Base-by-base conservation (phyloP, 352 stramenopile species). In the Phytopythium sindhum region DNA sequence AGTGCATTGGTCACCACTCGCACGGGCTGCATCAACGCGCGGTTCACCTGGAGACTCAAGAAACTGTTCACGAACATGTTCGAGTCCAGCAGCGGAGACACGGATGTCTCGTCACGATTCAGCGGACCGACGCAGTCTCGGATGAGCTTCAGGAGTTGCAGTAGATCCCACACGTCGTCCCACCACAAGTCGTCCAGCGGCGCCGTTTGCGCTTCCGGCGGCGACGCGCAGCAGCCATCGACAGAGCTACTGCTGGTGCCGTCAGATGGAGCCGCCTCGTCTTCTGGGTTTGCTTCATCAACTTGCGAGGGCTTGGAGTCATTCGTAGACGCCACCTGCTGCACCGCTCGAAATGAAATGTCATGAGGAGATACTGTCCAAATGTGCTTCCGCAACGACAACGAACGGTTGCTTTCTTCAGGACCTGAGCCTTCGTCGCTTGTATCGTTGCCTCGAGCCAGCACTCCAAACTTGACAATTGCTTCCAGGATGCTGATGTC, bases 401-500 rank as follows among this genome's bases (percentile, higher is more conserved):
- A 37, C 17, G 51, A 57, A 14, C 24, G 42, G 57, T 21, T 55
- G 1, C 10, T 54, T 26, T 53, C 33, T 33, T 33, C 54, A 60
- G 59, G 31, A 44, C 33, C 35, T 45, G 24, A 8, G 14, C 2
- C 15, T n/a, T 73, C 68, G 24, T 61, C 29, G 42, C 37, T 66
- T 23, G 28, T 59, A 19, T 66, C 45, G 2, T 37, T 59, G 28
- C 51, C 67, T 12, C 15, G 17, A 24, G 51, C 52, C 11, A 21
- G 26, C 23, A n/a, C 51, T 35, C 64, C 66, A 59, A 72, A 79
- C 61, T 88, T 90, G 17, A 92, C 67, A 17, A 92, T 80, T 2
- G 76, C 81, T 75, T 92, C 84, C 6, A 92, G 63, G 28, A 92
- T 75, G 60, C 78, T 90, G 53, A 80, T 78, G n/a, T 83, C 71